Evolutionary conservation across 352 stramenopile species (phyloP), one percentile per base, ranked within the genome.

Genomic region (Elongisporangium senticosum): DNA sequence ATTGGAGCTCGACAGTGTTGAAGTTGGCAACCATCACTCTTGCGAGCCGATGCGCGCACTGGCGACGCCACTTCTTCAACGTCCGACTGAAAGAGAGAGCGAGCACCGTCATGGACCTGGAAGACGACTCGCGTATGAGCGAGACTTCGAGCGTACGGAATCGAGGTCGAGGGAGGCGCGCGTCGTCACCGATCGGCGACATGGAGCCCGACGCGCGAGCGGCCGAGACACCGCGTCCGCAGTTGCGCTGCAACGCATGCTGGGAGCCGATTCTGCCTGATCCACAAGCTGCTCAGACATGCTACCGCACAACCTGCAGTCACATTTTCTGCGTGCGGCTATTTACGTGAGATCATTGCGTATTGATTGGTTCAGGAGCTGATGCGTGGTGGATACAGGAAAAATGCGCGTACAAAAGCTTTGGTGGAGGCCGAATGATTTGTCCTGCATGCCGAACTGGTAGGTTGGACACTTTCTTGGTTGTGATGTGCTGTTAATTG

Each of bases 341-440:
- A 10, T 7, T 47, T 26, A 14, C 15, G 1, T 23, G 10, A 39
- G 15, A 49, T 26, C 26, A 26, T n/a, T 57, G 10, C 20, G 23
- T 40, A 17, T 7, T 56, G 47, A 21, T 11, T 15, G 5, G 33
- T 55, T 53, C 22, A 48, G 10, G 4, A 47, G 43, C 54, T 61
- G 24, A 7, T 33, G 33, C 15, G 21, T 37, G 49, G n/a, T 28
- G 14, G 50, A 55, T 4, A 26, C 52, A 92, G 83, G 83, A 92
- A 59, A 92, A 92, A 79, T 92, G 83, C 71, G 83, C 83, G 23
- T 92, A 92, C 67, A 92, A 92, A 33, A 74, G 89, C 62, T 92
- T 92, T 55, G 80, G 80, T 4, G 67, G 74, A 19, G 83, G 83
- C 22, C 68, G 75, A 50, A 61, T 89, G 4, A 61, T 88, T 50